These are phyloP conservation scores for Pugionium cornutum DNA, from an alignment of 345 rosid species.

Conservation along the genomic window DNA sequence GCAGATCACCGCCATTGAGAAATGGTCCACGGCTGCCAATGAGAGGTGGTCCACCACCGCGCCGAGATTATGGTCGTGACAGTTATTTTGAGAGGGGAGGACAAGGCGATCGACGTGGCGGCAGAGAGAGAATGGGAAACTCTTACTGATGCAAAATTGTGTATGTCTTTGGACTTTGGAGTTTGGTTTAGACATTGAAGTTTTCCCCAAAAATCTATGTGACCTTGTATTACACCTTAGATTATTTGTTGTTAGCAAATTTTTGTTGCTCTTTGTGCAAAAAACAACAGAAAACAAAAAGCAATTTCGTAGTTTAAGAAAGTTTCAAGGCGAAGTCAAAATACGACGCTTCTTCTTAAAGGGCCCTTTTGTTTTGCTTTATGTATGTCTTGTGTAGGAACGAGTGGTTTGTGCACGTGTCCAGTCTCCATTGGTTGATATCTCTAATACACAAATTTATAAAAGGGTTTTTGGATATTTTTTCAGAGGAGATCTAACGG, in stretches of 20 bases:
- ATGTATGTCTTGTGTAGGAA: constrained; percentile 7
- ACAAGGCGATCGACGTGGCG: constrained; percentile 51
- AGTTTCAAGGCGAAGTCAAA: background rate
- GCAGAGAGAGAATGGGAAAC: constrained; percentile 55
- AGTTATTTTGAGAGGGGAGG: constrained; percentile 57
- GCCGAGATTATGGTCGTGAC: constrained; percentile 57
- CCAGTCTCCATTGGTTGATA: background rate
- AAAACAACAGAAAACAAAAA: background rate
- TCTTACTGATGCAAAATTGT: constrained; percentile 36
- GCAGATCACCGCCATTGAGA: constrained; percentile 68
- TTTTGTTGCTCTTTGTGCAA: constrained; percentile 17
- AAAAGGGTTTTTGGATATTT: constrained; percentile 13
- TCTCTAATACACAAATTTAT: background rate
- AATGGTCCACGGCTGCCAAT: constrained; percentile 51
- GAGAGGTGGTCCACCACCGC: constrained; percentile 48
- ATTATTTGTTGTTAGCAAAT: constrained; percentile 26
- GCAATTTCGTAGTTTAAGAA: background rate
- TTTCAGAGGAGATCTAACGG: constrained; percentile 52
- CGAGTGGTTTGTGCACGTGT: constrained; percentile 39
- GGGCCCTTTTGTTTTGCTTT: background rate
- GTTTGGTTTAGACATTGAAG: constrained; percentile 23
- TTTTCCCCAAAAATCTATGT: constrained; percentile 2
- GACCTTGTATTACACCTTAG: constrained; percentile 28
- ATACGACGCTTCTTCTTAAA: background rate
- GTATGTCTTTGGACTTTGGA: constrained; percentile 11